phyloP scores from a whole-genome alignment of 1,284 basidiomycete genomes.

The Trichosporon coremiiforme region DNA sequence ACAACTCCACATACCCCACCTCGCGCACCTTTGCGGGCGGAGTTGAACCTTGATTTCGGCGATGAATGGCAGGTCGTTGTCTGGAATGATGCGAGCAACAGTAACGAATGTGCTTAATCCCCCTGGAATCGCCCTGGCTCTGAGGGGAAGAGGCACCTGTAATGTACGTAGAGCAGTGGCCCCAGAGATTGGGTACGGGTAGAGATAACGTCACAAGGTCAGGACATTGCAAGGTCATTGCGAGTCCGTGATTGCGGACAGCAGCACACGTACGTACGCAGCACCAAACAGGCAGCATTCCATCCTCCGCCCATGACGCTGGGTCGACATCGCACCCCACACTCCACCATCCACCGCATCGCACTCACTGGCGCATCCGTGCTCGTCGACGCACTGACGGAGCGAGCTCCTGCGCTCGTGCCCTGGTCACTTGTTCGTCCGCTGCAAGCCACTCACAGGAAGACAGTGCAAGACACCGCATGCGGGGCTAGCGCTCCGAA shows the following conservation, averaged over 20 bases:
- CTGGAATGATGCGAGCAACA: not conserved
- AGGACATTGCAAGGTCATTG: not conserved
- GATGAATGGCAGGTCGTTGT: conserved; percentile 1
- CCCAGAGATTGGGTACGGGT: conserved; percentile 9
- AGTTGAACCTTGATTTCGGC: not conserved
- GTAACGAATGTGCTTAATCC: not conserved
- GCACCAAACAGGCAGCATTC: not conserved
- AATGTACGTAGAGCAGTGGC: not conserved
- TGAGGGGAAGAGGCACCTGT: not conserved
- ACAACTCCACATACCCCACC: not conserved
- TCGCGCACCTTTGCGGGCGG: not conserved
- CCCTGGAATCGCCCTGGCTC: conserved; percentile 4
- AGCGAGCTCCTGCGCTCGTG: not conserved
- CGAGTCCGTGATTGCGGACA: not conserved
- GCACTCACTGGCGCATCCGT: not conserved
- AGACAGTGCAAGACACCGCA: not conserved
- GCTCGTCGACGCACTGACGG: conserved; percentile 3
- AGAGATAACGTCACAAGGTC: conserved; percentile 11
- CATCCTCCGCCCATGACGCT: not conserved
- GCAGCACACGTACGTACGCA: not conserved
- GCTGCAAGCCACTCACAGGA: not conserved
- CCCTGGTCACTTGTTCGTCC: conserved; percentile 2
- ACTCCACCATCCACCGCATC: not conserved
- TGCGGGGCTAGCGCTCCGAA: not conserved
- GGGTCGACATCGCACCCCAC: not conserved